Evolutionary conservation across 1,284 basidiomycete genomes (phyloP), one percentile per base, ranked within the genome.

Genomic region (Pterulicium gracile): DNA sequence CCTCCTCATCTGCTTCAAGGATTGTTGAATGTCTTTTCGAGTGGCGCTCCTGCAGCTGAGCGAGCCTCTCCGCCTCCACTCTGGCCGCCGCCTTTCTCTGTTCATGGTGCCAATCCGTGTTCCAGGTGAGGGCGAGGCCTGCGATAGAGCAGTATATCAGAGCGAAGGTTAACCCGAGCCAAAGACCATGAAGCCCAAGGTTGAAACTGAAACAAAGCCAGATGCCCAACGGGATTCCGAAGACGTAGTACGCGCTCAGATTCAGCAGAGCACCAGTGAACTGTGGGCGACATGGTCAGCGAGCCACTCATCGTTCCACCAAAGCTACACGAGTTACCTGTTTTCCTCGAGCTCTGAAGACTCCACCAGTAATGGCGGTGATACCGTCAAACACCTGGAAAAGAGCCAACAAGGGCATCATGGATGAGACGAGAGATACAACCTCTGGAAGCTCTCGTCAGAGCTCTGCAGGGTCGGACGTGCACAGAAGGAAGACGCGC

Each of bases 371-470:
- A 3, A 90, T 78, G 1, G 77, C 84, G 7, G 71, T 64, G 14
- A 81, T 70, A 10, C 81, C 82, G 54, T 94, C 91, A 49, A 81
- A 78, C 1, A 90, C 74, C 56, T 91, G 88, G 71, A 90, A 88
- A 24, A 90, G 70, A 5, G 87, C 80, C 3, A 83, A 69, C n/a
- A 87, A 56, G 0, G 90, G 87, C 36, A 94, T 62, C 47, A 92
- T 81, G 0, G 69, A 62, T 3, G 86, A 78, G 18, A 90, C 86
- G 13, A 88, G 65, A 3, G 52, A 47, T 23, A 82, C 71, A 3
- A 89, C 84, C 54, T 65, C 79, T 77, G 50, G 1, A 2, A 34
- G 3, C 51, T 14, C 42, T 15, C 19, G 12, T 22, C 15, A 34
- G 15, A n/a, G 5, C 21, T 35, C 27, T 35, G n/a, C 40, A 27